Conservation (phyloP, 2,329 filamentous ascomycete genomes). For the Alternaria gaisen region DNA sequence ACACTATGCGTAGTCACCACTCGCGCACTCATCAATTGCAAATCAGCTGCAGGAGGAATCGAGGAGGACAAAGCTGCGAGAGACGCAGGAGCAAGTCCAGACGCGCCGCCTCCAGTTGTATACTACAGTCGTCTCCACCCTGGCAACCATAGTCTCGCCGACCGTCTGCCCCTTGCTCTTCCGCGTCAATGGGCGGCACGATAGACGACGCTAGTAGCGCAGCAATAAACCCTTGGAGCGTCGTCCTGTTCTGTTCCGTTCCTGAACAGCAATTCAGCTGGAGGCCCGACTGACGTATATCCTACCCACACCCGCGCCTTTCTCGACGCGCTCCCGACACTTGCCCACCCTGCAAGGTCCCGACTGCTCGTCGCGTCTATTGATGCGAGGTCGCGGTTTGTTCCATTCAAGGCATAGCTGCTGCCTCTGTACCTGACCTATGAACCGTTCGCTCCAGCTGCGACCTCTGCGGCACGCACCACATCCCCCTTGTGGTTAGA, state of each 20-base stretch:
- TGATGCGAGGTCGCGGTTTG: neutral
- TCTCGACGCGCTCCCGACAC: neutral
- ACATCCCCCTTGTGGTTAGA: constrained; percentile 16
- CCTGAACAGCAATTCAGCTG: neutral
- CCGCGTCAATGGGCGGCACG: constrained; percentile 13
- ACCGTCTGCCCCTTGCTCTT: constrained; percentile 7
- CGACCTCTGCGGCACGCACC: constrained; percentile 13
- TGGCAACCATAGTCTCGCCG: constrained; percentile 7
- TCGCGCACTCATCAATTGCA: neutral
- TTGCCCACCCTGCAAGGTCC: neutral
- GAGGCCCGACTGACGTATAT: neutral
- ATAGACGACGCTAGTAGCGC: constrained; percentile 10
- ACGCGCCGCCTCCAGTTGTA: constrained; percentile 12
- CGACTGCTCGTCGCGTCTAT: constrained; percentile 5
- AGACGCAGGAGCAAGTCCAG: neutral
- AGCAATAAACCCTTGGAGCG: constrained; percentile 15
- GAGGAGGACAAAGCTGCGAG: neutral
- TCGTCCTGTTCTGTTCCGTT: constrained; percentile 1
- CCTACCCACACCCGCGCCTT: neutral
- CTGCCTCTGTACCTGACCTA: constrained; percentile 8
- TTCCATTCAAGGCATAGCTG: constrained; percentile 1
- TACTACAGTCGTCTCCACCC: neutral
- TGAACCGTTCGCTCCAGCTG: constrained; percentile 12
- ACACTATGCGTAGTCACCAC: neutral
- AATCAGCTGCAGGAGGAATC: neutral